A percentile compares a stretch with the other conserved stretches of the same genome.
Evolutionary conservation across 2,329 filamentous ascomycete species (phyloP).

Genomic region (Phaeosphaeriaceae sp.): DNA sequence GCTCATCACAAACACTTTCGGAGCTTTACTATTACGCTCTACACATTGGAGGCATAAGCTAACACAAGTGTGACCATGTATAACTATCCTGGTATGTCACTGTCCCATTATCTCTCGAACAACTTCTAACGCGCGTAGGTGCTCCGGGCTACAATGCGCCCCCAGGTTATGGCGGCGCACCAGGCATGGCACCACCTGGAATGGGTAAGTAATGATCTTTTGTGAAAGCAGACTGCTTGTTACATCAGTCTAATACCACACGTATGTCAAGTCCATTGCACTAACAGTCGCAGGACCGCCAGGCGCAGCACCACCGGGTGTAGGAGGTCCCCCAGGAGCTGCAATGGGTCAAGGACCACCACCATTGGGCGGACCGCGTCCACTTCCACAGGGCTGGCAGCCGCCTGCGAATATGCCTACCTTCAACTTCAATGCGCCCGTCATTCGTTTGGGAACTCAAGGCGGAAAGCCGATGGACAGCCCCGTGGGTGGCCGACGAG

Average conservation of each 20-base stretch:
- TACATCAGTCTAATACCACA: not conserved
- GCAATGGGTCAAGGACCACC: conserved; percentile 73
- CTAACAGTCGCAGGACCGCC: conserved; percentile 9
- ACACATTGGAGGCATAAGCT: not conserved
- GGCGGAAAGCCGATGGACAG: conserved; percentile 62
- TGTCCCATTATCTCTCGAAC: not conserved
- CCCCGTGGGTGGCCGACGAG: conserved; percentile 57
- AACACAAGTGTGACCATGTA: conserved; percentile 34
- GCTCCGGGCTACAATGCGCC: conserved; percentile 74
- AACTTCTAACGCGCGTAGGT: conserved; percentile 37
- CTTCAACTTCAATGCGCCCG: conserved; percentile 97
- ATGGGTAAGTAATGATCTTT: conserved; percentile 67
- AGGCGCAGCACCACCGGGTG: conserved; percentile 70
- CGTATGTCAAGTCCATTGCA: conserved; percentile 4
- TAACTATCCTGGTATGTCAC: conserved; percentile 42
- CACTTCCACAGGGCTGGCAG: conserved; percentile 84
- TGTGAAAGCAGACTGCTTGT: not conserved
- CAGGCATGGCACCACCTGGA: conserved; percentile 79
- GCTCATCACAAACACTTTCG: not conserved
- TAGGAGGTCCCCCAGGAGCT: conserved; percentile 73
- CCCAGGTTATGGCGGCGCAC: conserved; percentile 75
- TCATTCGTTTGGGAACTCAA: conserved; percentile 88
- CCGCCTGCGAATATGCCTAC: conserved; percentile 91
- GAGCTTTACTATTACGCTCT: not conserved
- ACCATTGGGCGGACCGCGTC: conserved; percentile 80